Percentiles rank a stretch among this genome's conserved stretches.
These are phyloP conservation scores for Sphagnum fallax DNA, from an alignment of 228 moss, liverwort and hornwort genomes.

Conservation along the genomic window DNA sequence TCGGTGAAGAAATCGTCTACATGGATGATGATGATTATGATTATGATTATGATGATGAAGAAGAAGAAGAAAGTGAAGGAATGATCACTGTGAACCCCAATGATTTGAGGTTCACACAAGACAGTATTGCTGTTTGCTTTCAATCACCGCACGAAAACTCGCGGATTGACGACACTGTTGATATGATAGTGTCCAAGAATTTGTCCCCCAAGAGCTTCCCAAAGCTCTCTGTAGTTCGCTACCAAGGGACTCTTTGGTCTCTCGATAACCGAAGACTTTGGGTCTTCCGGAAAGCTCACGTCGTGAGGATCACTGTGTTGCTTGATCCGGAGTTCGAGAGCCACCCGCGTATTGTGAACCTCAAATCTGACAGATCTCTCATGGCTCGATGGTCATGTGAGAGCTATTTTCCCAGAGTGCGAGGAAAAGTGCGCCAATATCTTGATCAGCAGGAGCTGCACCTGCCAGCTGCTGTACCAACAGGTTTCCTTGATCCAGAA, in stretches of 20 bases:
- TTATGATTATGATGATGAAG: too few species aligned
- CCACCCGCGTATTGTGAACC: not conserved
- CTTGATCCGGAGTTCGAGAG: not conserved
- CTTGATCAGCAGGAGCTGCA: too few species aligned
- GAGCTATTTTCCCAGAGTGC: not conserved
- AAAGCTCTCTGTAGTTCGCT: not conserved
- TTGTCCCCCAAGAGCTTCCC: not conserved
- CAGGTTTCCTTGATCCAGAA: too few species aligned
- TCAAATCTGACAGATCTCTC: not conserved
- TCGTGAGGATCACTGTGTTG: not conserved
- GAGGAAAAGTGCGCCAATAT: not conserved
- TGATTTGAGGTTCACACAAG: slow-evolving; percentile 4
- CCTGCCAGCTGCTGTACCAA: too few species aligned
- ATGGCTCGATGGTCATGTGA: not conserved
- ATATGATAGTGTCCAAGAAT: not conserved
- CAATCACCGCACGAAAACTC: not conserved
- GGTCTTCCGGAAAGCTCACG: slow-evolving; percentile 15
- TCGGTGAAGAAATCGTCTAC: too few species aligned
- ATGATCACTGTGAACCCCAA: not conserved
- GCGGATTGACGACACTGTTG: slow-evolving; percentile 3
- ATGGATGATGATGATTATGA: too few species aligned
- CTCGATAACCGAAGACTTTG: slow-evolving; percentile 20
- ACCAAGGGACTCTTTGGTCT: slow-evolving; percentile 12
- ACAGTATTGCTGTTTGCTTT: not conserved
- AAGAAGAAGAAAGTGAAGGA: not conserved